Evolutionary conservation across 75 land plant species (phyloP), one percentile per base, ranked within the genome.

Genomic region (Isoetes taiwanensis): DNA sequence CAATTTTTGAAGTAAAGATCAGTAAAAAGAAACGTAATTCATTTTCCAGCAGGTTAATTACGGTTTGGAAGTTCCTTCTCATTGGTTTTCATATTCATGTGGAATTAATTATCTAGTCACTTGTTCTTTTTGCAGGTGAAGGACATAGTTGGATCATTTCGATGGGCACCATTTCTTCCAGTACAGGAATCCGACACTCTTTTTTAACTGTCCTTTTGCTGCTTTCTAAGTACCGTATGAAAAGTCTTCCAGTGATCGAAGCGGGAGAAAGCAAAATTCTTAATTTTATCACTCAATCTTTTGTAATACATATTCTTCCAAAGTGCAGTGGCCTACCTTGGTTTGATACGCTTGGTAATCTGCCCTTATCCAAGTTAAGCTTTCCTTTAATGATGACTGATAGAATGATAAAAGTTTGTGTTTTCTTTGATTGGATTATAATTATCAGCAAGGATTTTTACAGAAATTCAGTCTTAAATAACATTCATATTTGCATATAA

Each of bases 151-250:
- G 96, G 96, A 54, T 81, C 90, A 20, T 89, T 81, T 38, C 79
- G 96, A 30, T 89, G 96, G 96, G 90, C 96, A 1, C 96, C 96
- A 25, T 89, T 89, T 59, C 71, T 89, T 50, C 83, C 96, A 14
- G 33, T 89, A 55, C 77, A 81, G 65, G 70, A 48, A 11, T 72
- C 78, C 2, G 88, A 89, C n/a, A n/a, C 67, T 66, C 78, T 26
- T 73, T 89, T 32, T 62, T 89, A 54, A 84, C 96, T 5, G 71
- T 89, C 78, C 66, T 89, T 4, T 63, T 89, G 54, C 71, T 89
- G 19, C 68, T 89, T 11, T 89, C 96, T 1, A 84, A 89, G 46
- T 84, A 89, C 54, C 80, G 81, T 32, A 78, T 89, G 78, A 89
- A 89, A 69, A 78, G 81, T 41, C 69, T 89, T 54, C 90, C 90